A percentile compares a stretch with the other conserved stretches of the same genome.
phyloP scores from a whole-genome alignment of 495 filamentous ascomycete species.

The Tuber indicum region DNA sequence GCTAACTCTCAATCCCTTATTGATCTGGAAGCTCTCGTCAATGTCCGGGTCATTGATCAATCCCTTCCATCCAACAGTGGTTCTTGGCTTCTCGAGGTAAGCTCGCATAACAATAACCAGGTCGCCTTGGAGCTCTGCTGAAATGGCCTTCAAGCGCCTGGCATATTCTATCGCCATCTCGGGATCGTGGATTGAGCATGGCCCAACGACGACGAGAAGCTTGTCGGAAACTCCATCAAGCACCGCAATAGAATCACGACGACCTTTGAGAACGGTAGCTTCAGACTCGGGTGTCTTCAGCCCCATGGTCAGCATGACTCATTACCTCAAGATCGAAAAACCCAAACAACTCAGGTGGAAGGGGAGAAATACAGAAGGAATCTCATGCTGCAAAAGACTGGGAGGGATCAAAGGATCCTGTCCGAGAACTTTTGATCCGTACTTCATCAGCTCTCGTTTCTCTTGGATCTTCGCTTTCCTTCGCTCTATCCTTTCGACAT shows the following conservation, averaged over 20 bases:
- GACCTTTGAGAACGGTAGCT: constrained; percentile 71
- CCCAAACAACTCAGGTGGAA: background rate
- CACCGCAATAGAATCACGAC: constrained; percentile 72
- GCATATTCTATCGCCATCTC: constrained; percentile 82
- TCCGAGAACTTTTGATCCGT: constrained; percentile 62
- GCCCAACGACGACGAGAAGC: constrained; percentile 87
- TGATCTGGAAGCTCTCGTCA: constrained; percentile 95
- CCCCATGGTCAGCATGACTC: constrained; percentile 17
- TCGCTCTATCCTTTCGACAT: constrained; percentile 6
- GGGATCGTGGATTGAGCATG: constrained; percentile 96
- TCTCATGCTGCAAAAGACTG: constrained; percentile 76
- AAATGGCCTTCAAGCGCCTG: constrained; percentile 62
- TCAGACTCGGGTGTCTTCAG: constrained; percentile 48
- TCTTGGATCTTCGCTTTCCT: constrained; percentile 4
- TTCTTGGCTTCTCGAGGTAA: constrained; percentile 97
- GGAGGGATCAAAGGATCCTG: constrained; percentile 93
- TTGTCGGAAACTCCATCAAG: constrained; percentile 75
- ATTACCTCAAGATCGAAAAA: constrained; percentile 2
- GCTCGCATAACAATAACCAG: constrained; percentile 93
- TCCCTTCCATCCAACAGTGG: constrained; percentile 99
- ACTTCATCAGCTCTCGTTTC: constrained; percentile 18
- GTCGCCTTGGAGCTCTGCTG: constrained; percentile 69
- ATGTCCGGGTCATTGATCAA: constrained; percentile 99
- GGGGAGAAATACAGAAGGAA: constrained; percentile 64
- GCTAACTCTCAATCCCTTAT: constrained; percentile 89